Conservation (phyloP, 2,329 filamentous ascomycete genomes). For the Fusarium sp. region DNA sequence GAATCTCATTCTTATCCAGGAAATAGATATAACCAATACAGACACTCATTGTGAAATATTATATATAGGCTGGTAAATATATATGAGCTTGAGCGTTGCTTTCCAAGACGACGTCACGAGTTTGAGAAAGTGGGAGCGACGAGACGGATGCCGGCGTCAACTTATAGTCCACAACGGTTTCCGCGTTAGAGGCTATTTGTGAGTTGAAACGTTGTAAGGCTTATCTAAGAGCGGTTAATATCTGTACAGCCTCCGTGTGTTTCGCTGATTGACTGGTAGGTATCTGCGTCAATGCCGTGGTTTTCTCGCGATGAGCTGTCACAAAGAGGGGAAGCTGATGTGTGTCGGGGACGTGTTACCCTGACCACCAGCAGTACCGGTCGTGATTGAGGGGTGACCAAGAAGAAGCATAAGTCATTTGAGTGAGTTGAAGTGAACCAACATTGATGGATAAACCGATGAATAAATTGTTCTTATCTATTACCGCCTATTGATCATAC, state of each 20-base stretch:
- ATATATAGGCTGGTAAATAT: accelerated
- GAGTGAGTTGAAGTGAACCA: accelerated
- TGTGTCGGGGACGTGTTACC: background rate
- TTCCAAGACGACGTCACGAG: accelerated
- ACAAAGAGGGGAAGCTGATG: no score
- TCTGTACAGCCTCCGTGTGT: background rate
- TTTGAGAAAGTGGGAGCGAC: background rate
- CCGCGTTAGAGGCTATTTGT: accelerated
- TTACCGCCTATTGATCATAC: constrained; percentile 5
- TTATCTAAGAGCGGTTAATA: accelerated
- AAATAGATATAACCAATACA: background rate
- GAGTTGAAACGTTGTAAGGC: background rate
- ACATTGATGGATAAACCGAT: background rate
- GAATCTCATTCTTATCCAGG: background rate
- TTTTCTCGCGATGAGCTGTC: background rate
- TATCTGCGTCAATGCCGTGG: accelerated
- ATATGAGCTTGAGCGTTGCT: no score
- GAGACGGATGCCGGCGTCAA: accelerated
- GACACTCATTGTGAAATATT: background rate
- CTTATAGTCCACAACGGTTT: no score
- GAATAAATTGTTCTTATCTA: constrained; percentile 5
- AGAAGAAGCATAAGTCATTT: accelerated
- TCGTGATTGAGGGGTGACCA: accelerated
- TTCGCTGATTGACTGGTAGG: background rate
- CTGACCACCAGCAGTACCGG: accelerated